Evolutionary conservation across 2,329 filamentous ascomycete species (phyloP).

Genomic region (Colletotrichum noveboracense): DNA sequence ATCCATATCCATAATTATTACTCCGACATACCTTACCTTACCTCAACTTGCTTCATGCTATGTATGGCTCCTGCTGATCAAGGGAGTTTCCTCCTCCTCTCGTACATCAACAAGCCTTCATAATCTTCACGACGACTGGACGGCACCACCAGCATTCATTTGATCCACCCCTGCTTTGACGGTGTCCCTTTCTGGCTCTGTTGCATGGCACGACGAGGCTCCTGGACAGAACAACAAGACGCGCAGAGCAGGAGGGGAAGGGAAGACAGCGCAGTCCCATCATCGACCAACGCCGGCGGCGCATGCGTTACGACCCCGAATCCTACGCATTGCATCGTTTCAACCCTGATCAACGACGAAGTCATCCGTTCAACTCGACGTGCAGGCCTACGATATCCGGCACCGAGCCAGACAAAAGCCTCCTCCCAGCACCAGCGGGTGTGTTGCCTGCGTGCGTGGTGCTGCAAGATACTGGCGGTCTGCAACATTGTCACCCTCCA

Average conservation of each 20-base stretch:
- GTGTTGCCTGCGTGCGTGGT: background rate
- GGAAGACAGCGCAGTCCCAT: background rate
- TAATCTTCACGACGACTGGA: background rate
- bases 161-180: background rate
- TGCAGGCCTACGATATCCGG: background rate
- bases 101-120: background rate
- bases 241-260: background rate
- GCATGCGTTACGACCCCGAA: background rate
- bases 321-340: background rate
- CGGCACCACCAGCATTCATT: background rate
- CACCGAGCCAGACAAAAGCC: background rate
- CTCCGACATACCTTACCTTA: background rate
- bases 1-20: conserved; percentile 8
- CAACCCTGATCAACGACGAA: background rate
- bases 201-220: background rate
- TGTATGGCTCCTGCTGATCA: background rate
- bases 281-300: background rate
- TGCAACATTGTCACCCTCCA: conserved; percentile 14
- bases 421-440: background rate
- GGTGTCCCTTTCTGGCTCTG: background rate
- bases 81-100: background rate
- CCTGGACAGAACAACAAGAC: background rate
- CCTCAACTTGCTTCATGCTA: background rate
- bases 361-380: background rate
- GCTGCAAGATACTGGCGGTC: conserved; percentile 19